Evolutionary conservation across 1,284 basidiomycete genomes (phyloP).

Genomic region (Melampsora larici-populina): DNA sequence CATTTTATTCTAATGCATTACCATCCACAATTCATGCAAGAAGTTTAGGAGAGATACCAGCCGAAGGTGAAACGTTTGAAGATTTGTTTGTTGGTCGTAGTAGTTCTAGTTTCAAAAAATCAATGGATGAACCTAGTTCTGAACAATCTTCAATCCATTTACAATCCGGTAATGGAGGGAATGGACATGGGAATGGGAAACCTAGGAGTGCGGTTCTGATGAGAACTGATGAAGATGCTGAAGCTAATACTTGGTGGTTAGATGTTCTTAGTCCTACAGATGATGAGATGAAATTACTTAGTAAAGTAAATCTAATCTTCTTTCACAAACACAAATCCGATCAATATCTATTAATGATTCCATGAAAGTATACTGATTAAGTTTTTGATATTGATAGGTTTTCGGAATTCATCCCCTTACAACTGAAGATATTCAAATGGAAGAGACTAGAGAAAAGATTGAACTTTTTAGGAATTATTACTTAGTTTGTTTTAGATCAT

Average conservation of each 20-base stretch:
- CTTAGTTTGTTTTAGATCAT: conserved; percentile 97
- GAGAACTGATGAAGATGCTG: conserved; percentile 59
- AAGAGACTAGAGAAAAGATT: conserved; percentile 99
- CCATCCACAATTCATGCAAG: conserved; percentile 92
- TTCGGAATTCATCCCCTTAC: conserved; percentile 97
- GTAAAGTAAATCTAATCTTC: conserved; percentile 66
- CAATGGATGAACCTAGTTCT: conserved; percentile 40
- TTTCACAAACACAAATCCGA: background rate
- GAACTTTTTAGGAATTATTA: conserved; percentile 99
- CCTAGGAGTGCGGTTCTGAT: conserved; percentile 46
- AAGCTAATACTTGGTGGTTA: conserved; percentile 92
- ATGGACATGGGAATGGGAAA: conserved; percentile 22
- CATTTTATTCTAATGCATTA: conserved; percentile 93
- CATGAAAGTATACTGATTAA: background rate
- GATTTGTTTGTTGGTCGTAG: conserved; percentile 72
- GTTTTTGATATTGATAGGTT: conserved; percentile 61
- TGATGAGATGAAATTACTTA: conserved; percentile 95
- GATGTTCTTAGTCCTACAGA: conserved; percentile 93
- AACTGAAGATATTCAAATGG: conserved; percentile 98
- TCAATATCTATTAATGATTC: background rate
- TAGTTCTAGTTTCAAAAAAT: background rate
- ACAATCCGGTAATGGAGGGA: background rate
- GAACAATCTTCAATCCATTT: conserved; percentile 44
- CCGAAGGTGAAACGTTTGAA: conserved; percentile 87
- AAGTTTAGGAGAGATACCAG: conserved; percentile 86